Evolutionary conservation across 208 protist genomes (phyloP), one percentile per base, ranked within the genome.

Genomic region (Leishmania tarentolae): DNA sequence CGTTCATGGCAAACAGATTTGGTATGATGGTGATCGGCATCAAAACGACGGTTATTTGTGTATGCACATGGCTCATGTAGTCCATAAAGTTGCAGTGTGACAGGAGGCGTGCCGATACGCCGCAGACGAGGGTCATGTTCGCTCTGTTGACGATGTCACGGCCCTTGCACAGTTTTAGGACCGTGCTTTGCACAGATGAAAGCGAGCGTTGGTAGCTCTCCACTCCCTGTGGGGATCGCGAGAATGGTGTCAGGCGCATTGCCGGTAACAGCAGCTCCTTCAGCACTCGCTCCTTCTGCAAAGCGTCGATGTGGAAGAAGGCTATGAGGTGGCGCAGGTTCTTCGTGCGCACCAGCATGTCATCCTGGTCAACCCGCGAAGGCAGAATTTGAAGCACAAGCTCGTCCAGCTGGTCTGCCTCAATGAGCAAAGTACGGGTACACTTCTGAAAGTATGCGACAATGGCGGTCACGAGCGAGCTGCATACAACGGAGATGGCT

Each of bases 1-100:
- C 89, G 82, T 97, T 97, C 79, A 88, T 91, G 5, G 93, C 82
- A n/a, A 89, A 95, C 31, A 97, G 11, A 37, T 87, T 89, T 0
- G 93, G 93, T 59, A 97, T 87, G 59, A 97, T 86, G 37, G 82
- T 83, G 40, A 95, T 87, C 1, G 93, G 93, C 88, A 97, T 95
- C 73, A 94, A 86, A 2, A 97, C 82, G 1, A 97, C 85, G 3
- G 92, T 56, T 59, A 97, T 95, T 76, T 92, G 86, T 24, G 91
- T 86, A 83, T 95, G 88, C 52, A 97, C 87, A 81, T 91, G 82
- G 78, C 92, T 97, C 61, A 97, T 70, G 68, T 94, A 97, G 70
- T 97, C 93, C 92, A 97, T 94, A 59, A 87, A 91, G 81, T 97
- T 87, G 81, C 93, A 97, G 78, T 94, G 93, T 61, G 91, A 80